phyloP scores from a whole-genome alignment of 768 basidiomycete species.

The Lentinus brumalis region DNA sequence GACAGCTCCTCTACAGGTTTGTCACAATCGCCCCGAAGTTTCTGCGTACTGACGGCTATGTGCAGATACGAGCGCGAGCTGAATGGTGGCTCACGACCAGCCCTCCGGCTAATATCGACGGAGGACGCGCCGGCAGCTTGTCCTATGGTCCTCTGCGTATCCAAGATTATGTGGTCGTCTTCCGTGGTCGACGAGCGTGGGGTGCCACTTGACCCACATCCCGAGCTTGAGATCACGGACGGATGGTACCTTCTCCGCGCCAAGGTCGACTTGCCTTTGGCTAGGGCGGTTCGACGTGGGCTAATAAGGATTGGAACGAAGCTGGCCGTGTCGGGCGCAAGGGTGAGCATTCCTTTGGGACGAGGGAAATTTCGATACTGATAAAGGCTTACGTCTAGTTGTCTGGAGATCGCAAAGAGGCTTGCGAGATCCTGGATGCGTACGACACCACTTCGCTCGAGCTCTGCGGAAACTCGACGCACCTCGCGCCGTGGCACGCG shows the following conservation, averaged over 20 bases:
- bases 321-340: conserved; percentile 76
- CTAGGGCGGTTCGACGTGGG: conserved; percentile 66
- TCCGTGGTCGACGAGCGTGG: conserved; percentile 40
- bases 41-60: conserved; percentile 36
- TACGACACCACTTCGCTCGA: conserved; percentile 66
- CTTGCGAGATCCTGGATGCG: conserved; percentile 80
- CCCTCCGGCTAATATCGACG: conserved; percentile 78
- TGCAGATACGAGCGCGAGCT: conserved; percentile 87
- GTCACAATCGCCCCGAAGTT: not conserved
- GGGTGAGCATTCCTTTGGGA: conserved; percentile 48
- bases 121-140: conserved; percentile 78
- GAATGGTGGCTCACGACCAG: conserved; percentile 75
- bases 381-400: conserved; percentile 47
- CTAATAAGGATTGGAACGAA: conserved; percentile 79
- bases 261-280: conserved; percentile 70
- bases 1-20: conserved; percentile 86
- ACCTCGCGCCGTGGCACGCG: conserved; percentile 84
- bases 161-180: conserved; percentile 61
- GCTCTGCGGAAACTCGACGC: conserved; percentile 83
- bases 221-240: conserved; percentile 89
- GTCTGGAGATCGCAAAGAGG: conserved; percentile 69
- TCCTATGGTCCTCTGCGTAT: conserved; percentile 87
- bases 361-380: not conserved
- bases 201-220: conserved; percentile 39
- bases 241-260: conserved; percentile 94